Base-by-base conservation (phyloP, 2,329 filamentous ascomycete genomes). In the Parascedosporium putredinis region DNA sequence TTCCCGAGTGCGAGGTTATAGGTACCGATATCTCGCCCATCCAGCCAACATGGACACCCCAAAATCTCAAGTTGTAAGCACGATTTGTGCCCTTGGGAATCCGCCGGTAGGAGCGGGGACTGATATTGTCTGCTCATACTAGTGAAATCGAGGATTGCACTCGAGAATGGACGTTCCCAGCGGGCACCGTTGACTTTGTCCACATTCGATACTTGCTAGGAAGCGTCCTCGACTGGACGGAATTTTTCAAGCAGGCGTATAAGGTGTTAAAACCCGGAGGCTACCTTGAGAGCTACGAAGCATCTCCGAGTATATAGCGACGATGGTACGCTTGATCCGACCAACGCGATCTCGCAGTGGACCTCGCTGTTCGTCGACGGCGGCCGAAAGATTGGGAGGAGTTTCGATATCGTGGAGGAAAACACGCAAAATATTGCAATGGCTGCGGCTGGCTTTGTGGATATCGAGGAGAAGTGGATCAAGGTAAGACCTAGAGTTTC, bases 131-230 rank as follows among this genome's bases (percentile, higher is more conserved):
- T 23, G 10, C 4, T 3, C 18, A 20, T 18, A 50, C n/a, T n/a
- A 52, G 57, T 33, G 25, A 81, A 51, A 73, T 84, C 40, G 81
- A 82, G 58, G 77, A 83, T 56, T 73, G 75, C 31, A 73, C 74
- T 55, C 67, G 56, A n/a, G 62, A 64, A 1, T 72, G 69, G 68
- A 80, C 66, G 61, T 78, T 66, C 46, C 65, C 70, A 5, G 61
- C 67, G 0, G 60, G 74, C 42, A 66, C 70, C 44, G 78, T 81
- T 58, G 79, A 83, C 62, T 79, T 74, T 56, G 75, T 84, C 52
- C 80, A 83, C 60, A 74, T 75, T 12, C 73, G 75, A 31, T 70
- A 77, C 58, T 66, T 83, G 53, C 64, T 73, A 2, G 80, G 80
- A 25, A 70, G 72, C 34, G 72, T 82, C 52, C 63, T 68, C 1